A percentile compares a stretch with the other conserved stretches of the same genome.
These are phyloP conservation scores for Podila verticillata DNA, from an alignment of 192 early-diverging fungal species.

Conservation along the genomic window DNA sequence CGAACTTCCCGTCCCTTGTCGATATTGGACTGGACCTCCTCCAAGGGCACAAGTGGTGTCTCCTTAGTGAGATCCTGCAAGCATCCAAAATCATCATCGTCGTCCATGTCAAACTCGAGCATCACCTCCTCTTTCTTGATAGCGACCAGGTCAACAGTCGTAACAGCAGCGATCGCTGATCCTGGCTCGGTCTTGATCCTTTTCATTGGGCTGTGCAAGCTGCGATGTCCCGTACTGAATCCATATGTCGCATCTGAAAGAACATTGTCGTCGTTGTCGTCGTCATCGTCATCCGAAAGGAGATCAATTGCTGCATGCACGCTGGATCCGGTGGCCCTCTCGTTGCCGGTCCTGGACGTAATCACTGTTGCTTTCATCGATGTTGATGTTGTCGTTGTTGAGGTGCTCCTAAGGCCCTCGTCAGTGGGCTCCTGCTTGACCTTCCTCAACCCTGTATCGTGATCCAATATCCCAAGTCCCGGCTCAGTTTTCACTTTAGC, in stretches of 20 bases:
- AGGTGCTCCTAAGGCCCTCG: background rate
- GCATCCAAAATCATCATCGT: conserved; percentile 31
- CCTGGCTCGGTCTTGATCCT: conserved; percentile 20
- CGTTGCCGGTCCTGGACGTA: background rate
- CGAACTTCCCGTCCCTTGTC: conserved; percentile 9
- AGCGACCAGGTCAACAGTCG: background rate
- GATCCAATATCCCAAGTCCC: too few species aligned
- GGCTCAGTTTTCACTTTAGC: too few species aligned
- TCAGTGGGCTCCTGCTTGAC: too few species aligned
- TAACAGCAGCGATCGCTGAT: background rate
- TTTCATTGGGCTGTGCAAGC: background rate
- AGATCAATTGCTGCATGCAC: conserved; percentile 26
- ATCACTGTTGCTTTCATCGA: background rate
- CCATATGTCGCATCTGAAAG: background rate
- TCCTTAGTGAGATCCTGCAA: background rate
- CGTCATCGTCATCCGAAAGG: conserved; percentile 22
- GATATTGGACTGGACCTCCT: conserved; percentile 8
- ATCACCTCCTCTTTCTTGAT: conserved; percentile 41
- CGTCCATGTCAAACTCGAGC: conserved; percentile 45
- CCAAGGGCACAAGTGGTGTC: conserved; percentile 15
- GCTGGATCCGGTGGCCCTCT: background rate
- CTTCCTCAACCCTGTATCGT: too few species aligned
- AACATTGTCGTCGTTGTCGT: background rate
- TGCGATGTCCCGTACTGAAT: too few species aligned
- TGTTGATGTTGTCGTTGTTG: background rate